Conservation (phyloP, 139 green algal genomes). For the Chlamydomonas sp. region DNA sequence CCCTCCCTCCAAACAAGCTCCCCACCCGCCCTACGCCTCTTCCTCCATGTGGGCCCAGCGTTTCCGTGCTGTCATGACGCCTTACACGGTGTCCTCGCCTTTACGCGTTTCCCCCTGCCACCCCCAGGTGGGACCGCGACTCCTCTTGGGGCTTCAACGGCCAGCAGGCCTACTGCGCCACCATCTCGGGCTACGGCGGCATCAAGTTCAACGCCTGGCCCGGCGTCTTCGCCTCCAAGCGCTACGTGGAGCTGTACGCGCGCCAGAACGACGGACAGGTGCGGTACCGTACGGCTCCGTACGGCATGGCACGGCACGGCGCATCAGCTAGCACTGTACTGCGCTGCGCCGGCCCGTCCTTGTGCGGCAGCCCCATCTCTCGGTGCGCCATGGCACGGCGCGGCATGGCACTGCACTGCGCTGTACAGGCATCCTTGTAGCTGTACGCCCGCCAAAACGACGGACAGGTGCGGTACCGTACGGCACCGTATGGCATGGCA, state of each 20-base stretch:
- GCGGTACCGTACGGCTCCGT: not conserved
- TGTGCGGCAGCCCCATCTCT: not conserved
- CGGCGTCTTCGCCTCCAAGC: conserved; percentile 26
- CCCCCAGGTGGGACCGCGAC: conserved; percentile 20
- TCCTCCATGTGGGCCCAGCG: no score
- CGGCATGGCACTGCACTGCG: not conserved
- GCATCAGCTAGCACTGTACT: no score
- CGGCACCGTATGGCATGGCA: no score
- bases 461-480: not conserved
- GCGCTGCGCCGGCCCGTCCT: not conserved
- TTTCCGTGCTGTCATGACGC: no score
- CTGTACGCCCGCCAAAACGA: conserved; percentile 26
- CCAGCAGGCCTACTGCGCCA: conserved; percentile 37
- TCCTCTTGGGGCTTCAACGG: conserved; percentile 12
- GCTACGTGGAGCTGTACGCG: not conserved
- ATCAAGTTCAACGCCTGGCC: conserved; percentile 24
- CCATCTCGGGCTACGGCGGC: conserved; percentile 23
- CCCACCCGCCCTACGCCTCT: no score
- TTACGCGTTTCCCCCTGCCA: no score
- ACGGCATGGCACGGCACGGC: no score
- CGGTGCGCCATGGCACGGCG: not conserved
- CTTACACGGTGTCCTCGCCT: no score
- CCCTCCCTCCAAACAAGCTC: no score
- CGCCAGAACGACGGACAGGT: conserved; percentile 25
- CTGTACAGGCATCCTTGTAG: not conserved